These are phyloP conservation scores for Panicum virgatum DNA, from an alignment of 202 grass and related monocot species.

Conservation along the genomic window DNA sequence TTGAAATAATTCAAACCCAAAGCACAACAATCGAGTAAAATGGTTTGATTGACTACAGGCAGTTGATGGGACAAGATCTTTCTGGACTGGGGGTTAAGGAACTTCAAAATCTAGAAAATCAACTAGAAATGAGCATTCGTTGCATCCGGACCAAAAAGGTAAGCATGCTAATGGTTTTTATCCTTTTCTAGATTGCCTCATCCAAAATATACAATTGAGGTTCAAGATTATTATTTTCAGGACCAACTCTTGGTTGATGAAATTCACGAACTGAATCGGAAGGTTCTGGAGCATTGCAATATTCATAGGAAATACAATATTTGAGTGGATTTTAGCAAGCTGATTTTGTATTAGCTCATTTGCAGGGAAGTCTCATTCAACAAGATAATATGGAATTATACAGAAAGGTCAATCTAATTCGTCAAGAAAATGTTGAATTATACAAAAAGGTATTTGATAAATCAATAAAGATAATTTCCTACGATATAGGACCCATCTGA, in stretches of 20 bases:
- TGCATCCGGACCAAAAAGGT: constrained; percentile 79
- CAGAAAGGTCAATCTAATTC: constrained; percentile 68
- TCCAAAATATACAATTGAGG: constrained; percentile 24
- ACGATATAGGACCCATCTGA: background rate
- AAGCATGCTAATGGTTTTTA: constrained; percentile 1
- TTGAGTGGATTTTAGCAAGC: constrained; percentile 6
- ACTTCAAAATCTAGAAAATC: constrained; percentile 72
- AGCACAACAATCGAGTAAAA: background rate
- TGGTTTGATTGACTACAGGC: constrained; percentile 41
- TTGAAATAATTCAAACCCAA: background rate
- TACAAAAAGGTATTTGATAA: constrained; percentile 61
- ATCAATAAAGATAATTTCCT: background rate
- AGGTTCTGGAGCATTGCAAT: constrained; percentile 48
- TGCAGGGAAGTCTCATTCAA: constrained; percentile 58
- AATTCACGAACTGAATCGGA: constrained; percentile 78
- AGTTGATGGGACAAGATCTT: constrained; percentile 89
- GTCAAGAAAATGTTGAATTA: constrained; percentile 69
- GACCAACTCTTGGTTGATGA: constrained; percentile 62
- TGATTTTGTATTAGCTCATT: constrained; percentile 37
- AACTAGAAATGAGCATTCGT: constrained; percentile 62
- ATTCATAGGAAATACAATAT: background rate
- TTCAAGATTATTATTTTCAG: constrained; percentile 42
- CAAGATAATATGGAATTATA: constrained; percentile 74
- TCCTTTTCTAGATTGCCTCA: background rate
- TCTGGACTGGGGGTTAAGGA: constrained; percentile 64